A percentile compares a stretch with the other conserved stretches of the same genome.
phyloP scores from a whole-genome alignment of 768 basidiomycete species.

The Termitomyces sp. region DNA sequence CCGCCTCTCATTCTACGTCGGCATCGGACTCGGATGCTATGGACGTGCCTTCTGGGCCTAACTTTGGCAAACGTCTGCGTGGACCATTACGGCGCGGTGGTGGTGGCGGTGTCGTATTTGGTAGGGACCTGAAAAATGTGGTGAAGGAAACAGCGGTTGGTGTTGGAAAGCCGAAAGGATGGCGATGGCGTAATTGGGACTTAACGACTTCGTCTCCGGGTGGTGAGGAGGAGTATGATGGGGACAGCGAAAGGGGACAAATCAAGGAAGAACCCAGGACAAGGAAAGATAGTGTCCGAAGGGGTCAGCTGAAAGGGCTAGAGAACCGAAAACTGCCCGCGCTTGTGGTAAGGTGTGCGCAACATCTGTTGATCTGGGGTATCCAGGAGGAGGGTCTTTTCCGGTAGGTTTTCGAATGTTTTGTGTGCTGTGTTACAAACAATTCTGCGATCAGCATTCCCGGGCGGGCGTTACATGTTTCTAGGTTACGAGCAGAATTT shows the following conservation, averaged over 20 bases:
- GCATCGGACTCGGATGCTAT: conserved; percentile 28
- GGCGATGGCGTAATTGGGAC: conserved; percentile 20
- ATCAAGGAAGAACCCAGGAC: conserved; percentile 5
- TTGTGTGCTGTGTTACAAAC: conserved; percentile 4
- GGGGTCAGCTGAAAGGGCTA: conserved; percentile 27
- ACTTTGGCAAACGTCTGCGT: conserved; percentile 51
- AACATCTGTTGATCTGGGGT: conserved; percentile 80
- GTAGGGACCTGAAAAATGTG: conserved; percentile 47
- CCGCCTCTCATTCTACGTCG: conserved; percentile 20
- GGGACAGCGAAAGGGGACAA: conserved; percentile 11
- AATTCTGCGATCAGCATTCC: conserved; percentile 50
- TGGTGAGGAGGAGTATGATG: conserved; percentile 17
- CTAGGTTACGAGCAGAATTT: conserved; percentile 72
- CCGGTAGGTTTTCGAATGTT: conserved; percentile 43
- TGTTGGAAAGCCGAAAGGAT: conserved; percentile 17
- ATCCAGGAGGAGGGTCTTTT: conserved; percentile 84
- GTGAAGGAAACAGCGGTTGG: conserved; percentile 52
- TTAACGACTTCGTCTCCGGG: not conserved
- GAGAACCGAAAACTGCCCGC: conserved; percentile 61
- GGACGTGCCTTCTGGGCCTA: conserved; percentile 34
- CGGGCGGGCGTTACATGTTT: conserved; percentile 78
- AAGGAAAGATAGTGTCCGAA: conserved; percentile 17
- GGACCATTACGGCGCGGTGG: conserved; percentile 37
- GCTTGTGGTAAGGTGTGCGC: conserved; percentile 73
- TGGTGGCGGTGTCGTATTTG: conserved; percentile 52